Base-by-base conservation (phyloP, 2,329 filamentous ascomycete genomes). In the Trichoderma afroharzianum region DNA sequence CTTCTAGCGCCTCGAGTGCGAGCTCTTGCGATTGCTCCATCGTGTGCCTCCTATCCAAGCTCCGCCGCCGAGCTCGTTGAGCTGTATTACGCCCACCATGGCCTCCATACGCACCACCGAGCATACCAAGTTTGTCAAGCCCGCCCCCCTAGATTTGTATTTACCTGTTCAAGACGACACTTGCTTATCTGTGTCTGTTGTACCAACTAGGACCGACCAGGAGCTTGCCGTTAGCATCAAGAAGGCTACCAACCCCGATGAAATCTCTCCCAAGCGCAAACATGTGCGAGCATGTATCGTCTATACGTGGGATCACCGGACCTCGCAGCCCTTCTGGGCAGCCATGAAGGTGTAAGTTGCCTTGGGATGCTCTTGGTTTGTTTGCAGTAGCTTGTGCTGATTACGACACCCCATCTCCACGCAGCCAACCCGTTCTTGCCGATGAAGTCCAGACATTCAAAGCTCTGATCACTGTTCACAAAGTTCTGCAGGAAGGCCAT, bases 401-500 rank as follows among this genome's bases (percentile, higher is more conserved):
- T 39, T n/a, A 11, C 59, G 55, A 24, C n/a, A n/a, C 21, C 55
- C 32, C 18, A 26, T 26, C 26, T 32, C 26, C 71, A 71, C 71
- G 66, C 76, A 97, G 93, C 78, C 95, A 98, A 84, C 96, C 96
- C n/a, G 94, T 99, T 79, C 89, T 98, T 75, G 95, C 96, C 82
- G 96, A 99, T 80, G 96, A 99, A 85, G 92, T 99, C 50, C 96
- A 99, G 85, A 98, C 96, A 4, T 99, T 98, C 88, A 99, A 99
- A 82, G 95, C 96, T 62, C 88, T 99, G 73, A 98, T 98, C 79
- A 98, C 94, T 26, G 90, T 98, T 75, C 96, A 99, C 85, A 98
- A 98, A 82, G 95, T 99, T 68, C 87, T 99, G 21, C 96, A 99
- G 80, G 96, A 99, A 82, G 96, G 96, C 18, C 96, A 99, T 79